Percentiles rank a stretch among this genome's conserved stretches.
Conservation (phyloP, 2,329 filamentous ascomycete genomes). For the Aspergillus proliferans region DNA sequence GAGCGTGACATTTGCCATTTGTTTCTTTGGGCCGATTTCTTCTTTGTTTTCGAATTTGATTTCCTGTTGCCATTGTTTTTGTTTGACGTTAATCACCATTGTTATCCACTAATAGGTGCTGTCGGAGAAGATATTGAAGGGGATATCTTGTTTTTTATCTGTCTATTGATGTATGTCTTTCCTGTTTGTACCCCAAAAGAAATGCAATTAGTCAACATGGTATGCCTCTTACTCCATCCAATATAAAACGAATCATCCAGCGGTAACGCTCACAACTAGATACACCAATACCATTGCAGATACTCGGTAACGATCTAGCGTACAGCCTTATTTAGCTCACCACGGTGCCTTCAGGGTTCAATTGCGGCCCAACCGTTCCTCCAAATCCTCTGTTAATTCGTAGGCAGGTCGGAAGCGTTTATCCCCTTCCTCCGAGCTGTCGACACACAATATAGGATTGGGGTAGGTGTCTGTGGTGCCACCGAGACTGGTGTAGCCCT, state of each 20-base stretch:
- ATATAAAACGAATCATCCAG: not conserved
- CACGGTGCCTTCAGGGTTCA: slow-evolving; percentile 13
- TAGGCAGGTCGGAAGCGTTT: slow-evolving; percentile 64
- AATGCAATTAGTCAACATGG: not conserved
- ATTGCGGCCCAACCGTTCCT: slow-evolving; percentile 72
- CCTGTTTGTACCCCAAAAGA: not conserved
- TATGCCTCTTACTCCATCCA: not conserved
- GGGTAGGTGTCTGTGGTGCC: slow-evolving; percentile 82
- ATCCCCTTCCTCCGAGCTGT: slow-evolving; percentile 15
- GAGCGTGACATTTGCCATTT: not conserved
- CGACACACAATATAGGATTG: slow-evolving; percentile 64
- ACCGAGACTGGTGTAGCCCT: slow-evolving; percentile 86
- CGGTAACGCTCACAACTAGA: not conserved
- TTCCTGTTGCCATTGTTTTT: not conserved
- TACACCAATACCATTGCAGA: not conserved
- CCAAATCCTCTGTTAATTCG: slow-evolving; percentile 65
- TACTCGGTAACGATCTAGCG: not conserved
- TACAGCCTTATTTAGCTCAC: too few species aligned
- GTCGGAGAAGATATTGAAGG: slow-evolving; percentile 2
- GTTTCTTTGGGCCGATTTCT: slow-evolving; percentile 1
- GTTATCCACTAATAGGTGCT: not conserved
- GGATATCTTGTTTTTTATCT: slow-evolving; percentile 15
- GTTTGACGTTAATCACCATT: not conserved
- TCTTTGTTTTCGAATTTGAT: slow-evolving; percentile 2
- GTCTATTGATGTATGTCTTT: slow-evolving; percentile 18